These are phyloP conservation scores for Ceratobasidium sp. DNA, from an alignment of 1,284 basidiomycete species.

Conservation along the genomic window DNA sequence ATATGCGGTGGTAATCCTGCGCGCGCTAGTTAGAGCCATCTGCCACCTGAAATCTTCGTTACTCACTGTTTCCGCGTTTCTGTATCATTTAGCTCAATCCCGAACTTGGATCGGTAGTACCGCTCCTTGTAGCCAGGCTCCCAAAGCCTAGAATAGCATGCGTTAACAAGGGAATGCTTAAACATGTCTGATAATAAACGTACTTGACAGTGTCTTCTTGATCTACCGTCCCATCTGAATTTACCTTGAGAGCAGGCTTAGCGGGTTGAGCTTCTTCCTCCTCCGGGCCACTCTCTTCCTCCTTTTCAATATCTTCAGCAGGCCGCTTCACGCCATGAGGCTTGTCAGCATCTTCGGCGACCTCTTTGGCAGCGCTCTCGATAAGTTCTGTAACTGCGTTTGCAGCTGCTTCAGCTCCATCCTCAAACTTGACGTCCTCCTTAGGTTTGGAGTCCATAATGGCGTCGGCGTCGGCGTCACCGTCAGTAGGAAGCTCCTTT, in stretches of 20 bases:
- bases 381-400: conserved; percentile 60
- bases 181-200: conserved; percentile 56
- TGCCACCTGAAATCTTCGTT: conserved; percentile 7
- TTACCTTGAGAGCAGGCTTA: conserved; percentile 76
- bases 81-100: conserved; percentile 77
- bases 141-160: conserved; percentile 75
- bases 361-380: conserved; percentile 51
- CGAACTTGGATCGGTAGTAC: conserved; percentile 97
- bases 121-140: conserved; percentile 96
- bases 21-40: conserved; percentile 33
- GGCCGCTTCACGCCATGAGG: conserved; percentile 78
- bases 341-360: conserved; percentile 17
- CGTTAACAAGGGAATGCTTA: conserved; percentile 44
- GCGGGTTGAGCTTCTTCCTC: conserved; percentile 54
- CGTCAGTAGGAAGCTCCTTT: conserved; percentile 19
- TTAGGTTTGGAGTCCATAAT: conserved; percentile 7
- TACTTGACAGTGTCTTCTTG: conserved; percentile 95
- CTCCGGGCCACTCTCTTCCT: conserved; percentile 58
- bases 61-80: conserved; percentile 83
- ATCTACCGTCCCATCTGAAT: conserved; percentile 88
- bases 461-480: background rate
- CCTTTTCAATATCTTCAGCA: conserved; percentile 65
- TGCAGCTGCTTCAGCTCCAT: conserved; percentile 46
- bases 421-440: conserved; percentile 4
- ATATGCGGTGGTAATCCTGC: conserved; percentile 85